Base-by-base conservation (phyloP, 371 early-diverging fungal genomes). In the Mortierella sp. region DNA sequence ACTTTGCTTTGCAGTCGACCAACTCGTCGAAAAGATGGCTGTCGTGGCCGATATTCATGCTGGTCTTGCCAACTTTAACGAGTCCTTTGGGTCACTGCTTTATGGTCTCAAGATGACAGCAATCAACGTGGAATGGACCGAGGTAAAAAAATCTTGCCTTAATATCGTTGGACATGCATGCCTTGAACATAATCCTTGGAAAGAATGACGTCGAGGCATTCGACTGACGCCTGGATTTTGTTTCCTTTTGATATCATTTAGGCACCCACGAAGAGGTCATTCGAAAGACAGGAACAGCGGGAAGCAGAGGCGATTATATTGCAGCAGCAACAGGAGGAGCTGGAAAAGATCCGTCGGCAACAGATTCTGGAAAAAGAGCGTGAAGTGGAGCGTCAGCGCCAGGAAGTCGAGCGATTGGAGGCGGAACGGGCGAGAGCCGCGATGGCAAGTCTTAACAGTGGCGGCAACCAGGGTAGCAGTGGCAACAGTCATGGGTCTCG, bases 81-180 rank as follows among this genome's bases (percentile, higher is more conserved):
- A 87, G 32, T 80, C 87, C 27, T 87, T 87, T 80, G 87, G 87
- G 7, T 77, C 87, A 35, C 75, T 87, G 46, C 76, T 87, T 35
- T 87, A 82, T 58, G 87, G 87, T 35, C 83, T 87, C 55, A 82
- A 87, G 60, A 83, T 87, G 80, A 80, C 77, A 71, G 83, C 80
- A 4, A 75, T 75, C 18, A 80, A 82, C 38, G 73, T 87, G 21
- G 83, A 82, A 21, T 87, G 87, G 87, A 75, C 76, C 24, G 81
- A 83, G 83, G 87, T 86, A 82, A 32, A 48, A 12, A 35, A 35
- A 48, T 21, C 16, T 51, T 21, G 51, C 48, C 48, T 21, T 18
- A 51, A 21, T 21, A 51, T 18, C 51, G 41, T 51, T 51, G 16
- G 0, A 18, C 16, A 6, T 51, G 51, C 21, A 5, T 51, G 4